Evolutionary conservation across 2,329 filamentous ascomycete species (phyloP), one percentile per base, ranked within the genome.

Genomic region (Harringtonia aguacate): DNA sequence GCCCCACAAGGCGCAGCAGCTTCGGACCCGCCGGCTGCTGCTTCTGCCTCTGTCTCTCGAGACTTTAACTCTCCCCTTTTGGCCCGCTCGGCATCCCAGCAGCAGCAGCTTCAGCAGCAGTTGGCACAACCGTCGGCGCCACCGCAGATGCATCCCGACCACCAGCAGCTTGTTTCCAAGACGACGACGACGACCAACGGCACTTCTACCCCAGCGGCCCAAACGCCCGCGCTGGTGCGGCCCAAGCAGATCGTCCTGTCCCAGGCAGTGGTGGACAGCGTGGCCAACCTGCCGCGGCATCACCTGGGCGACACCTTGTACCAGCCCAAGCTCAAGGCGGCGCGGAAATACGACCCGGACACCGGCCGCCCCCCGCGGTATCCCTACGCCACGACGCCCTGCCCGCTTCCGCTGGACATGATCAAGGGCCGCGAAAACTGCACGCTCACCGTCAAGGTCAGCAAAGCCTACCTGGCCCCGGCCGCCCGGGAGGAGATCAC

Each of bases 231-330:
- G 5, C 15, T 49, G 3, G 40, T 39, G 46, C 80, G 81, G 56
- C 70, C 79, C 8, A 81, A 79, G 48, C 78, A 76, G 3, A 76
- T 73, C 15, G 72, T 94, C 21, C 75, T 75, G 10, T 84, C 83
- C 2, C 73, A 84, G 49, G 72, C 76, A 1, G 76, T 95, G 0
- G 61, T 95, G 13, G 79, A 87, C 2, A 80, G 78, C 27, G 79
- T 90, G 4, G 72, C 81, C 1, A 67, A 82, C 46, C 71, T 77
- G 17, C 84, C 86, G 9, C 81, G 88, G 10, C 75, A 79, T 44
- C 88, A 95, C 58, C 74, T 97, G 3, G 90, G 90, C 29, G 86
- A 87, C 46, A 83, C 86, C 4, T 69, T 94, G 14, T 97, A 97
- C 58, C 73, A 83, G 40, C 77, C 86, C 1, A 73, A 68, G 7